Evolutionary conservation across 371 early-diverging fungal species (phyloP), one percentile per base, ranked within the genome.

Genomic region (Mucor racemosus): DNA sequence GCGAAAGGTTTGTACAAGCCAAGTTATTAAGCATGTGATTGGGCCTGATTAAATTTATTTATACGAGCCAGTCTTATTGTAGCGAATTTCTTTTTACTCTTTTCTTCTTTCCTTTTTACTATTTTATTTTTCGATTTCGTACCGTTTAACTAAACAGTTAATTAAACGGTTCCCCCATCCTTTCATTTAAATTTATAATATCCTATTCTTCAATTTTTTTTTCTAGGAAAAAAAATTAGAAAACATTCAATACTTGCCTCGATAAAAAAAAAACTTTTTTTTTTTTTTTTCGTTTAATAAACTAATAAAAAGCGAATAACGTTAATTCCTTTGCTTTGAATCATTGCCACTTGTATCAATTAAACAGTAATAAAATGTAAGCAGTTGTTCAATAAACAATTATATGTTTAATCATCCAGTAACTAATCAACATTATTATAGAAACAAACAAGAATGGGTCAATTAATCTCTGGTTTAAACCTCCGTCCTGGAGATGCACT

Each of bases 391-490:
- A 2, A n/a, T 19, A n/a, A 19, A 3, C 17, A 40, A 41, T 4
- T 7, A 9, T 21, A n/a, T 50, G 11, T 33, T 4, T 54, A 54
- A 31, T 33, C 14, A 15, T 15, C 11, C 53, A 11, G 48, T 34
- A 46, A 46, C 61, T 46, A 46, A 44, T 48, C 60, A 31, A 60
- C 17, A 41, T 17, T 34, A 0, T 34, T 14, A 13, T 19, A 35
- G 38, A 33, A 57, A 0, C 46, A 56, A 54, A 26, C 33, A 17
- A 55, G 33, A 42, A 80, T 80, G 81, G 81, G 81, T 35, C 81
- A 80, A 69, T 64, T 80, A 34, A 66, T 80, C 40, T 77, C 81
- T 62, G 72, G 76, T 58, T 76, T 80, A 55, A 79, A 67, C 66
- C 73, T 79, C 62, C 76, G 80, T 59, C 67, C 69, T 63, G 70